Conservation (phyloP, 345 rosid species). For the Hirschfeldia incana region DNA sequence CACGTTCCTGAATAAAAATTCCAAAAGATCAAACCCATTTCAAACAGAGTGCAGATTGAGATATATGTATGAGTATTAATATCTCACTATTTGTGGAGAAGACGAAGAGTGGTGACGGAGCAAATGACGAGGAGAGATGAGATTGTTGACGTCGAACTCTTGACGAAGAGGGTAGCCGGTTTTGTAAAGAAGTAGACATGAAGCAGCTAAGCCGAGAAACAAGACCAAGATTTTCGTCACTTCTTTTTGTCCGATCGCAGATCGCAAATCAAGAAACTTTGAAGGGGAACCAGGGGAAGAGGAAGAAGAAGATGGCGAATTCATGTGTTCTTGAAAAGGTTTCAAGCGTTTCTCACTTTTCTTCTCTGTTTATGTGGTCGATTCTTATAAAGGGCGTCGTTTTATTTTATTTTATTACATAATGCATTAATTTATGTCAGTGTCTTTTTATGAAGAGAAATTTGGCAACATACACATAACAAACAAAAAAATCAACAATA, state of each 20-base stretch:
- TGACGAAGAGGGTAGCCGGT: conserved; percentile 20
- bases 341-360: conserved; percentile 17
- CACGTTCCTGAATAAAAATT: background rate
- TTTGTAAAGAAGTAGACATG: conserved; percentile 36
- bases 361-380: conserved; percentile 8
- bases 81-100: conserved; percentile 20
- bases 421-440: background rate
- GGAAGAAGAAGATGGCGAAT: conserved; percentile 10
- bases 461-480: too few relatives aligned
- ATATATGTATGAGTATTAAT: background rate
- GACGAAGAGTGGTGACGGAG: conserved; percentile 1
- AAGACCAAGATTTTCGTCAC: conserved; percentile 23
- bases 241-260: conserved; percentile 14
- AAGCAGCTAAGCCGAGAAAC: conserved; percentile 24
- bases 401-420: background rate
- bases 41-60: background rate
- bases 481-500: too few relatives aligned
- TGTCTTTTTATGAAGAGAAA: too few relatives aligned
- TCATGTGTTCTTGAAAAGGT: conserved; percentile 13
- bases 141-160: conserved; percentile 10
- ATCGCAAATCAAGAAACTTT: conserved; percentile 5
- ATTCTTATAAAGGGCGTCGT: conserved; percentile 2
- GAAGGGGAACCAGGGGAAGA: conserved; percentile 14
- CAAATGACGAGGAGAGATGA: conserved; percentile 26
- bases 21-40: background rate